Evolutionary conservation across 208 protist genomes (phyloP).

Genomic region (Leishmania tarentolae): DNA sequence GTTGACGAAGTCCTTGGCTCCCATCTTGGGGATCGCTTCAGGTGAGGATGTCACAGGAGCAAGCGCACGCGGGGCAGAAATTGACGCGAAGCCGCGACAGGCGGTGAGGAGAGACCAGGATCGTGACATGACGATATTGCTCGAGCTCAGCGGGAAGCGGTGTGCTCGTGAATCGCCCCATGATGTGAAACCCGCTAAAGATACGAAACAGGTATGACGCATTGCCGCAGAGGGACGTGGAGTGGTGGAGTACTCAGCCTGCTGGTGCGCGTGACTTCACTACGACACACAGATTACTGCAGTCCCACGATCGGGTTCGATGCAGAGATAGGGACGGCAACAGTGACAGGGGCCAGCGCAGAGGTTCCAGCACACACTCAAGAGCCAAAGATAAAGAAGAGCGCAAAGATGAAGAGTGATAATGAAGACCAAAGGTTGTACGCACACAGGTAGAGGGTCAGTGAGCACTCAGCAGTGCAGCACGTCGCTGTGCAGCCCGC

Average conservation of each 20-base stretch:
- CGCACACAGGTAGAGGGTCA: neutral
- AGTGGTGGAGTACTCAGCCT: neutral
- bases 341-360: neutral
- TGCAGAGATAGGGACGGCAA: neutral
- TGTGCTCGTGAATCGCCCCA: neutral
- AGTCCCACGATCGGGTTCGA: no score
- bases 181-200: neutral
- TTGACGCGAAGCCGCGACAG: neutral
- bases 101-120: neutral
- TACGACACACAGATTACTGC: no score
- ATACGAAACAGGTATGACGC: neutral
- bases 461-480: neutral
- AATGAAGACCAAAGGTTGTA: neutral
- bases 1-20: conserved; percentile 8
- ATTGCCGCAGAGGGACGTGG: neutral
- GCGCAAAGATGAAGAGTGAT: neutral
- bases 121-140: neutral
- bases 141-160: neutral
- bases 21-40: neutral
- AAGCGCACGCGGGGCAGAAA: neutral
- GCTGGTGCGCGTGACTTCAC: neutral
- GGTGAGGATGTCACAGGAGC: neutral
- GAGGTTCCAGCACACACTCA: neutral
- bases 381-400: neutral
- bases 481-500: neutral